These are phyloP conservation scores for Colletotrichum tofieldiae DNA, from an alignment of 2,329 filamentous ascomycete genomes.

Conservation along the genomic window DNA sequence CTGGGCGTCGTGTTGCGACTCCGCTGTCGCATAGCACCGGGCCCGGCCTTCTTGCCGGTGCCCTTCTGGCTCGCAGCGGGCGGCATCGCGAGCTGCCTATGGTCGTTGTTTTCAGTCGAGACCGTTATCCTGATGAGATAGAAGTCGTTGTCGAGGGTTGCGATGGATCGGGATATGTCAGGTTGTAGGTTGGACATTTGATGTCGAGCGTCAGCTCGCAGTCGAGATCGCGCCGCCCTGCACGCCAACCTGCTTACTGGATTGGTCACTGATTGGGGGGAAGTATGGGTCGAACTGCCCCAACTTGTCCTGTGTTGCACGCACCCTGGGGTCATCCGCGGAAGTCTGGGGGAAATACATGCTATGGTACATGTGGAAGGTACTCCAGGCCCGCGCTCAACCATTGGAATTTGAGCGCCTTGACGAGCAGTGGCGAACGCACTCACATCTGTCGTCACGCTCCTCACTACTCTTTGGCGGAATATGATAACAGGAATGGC, in stretches of 20 bases:
- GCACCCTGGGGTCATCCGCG: conserved; percentile 17
- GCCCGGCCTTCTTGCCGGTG: conserved; percentile 75
- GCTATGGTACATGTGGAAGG: conserved; percentile 9
- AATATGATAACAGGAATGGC: not conserved
- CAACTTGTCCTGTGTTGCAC: conserved; percentile 14
- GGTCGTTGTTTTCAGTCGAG: conserved; percentile 5
- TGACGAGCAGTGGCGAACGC: not conserved
- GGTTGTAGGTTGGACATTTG: conserved; percentile 18
- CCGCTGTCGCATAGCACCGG: conserved; percentile 74
- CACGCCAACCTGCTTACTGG: conserved; percentile 37
- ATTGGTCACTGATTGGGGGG: conserved; percentile 30
- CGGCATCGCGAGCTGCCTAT: conserved; percentile 62
- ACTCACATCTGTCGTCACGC: not conserved
- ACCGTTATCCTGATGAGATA: conserved; percentile 17
- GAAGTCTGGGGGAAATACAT: conserved; percentile 31
- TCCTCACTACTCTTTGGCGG: not conserved
- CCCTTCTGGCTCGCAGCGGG: conserved; percentile 73
- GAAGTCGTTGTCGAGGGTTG: conserved; percentile 22
- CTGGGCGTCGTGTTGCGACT: conserved; percentile 86
- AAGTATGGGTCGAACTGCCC: conserved; percentile 38
- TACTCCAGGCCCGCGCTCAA: not conserved
- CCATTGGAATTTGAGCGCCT: not conserved
- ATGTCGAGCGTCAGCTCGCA: conserved; percentile 28
- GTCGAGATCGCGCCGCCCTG: conserved; percentile 37
- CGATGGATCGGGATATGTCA: conserved; percentile 34